Base-by-base conservation (phyloP, 1,284 basidiomycete species). In the Tetrapyrgos nigripes region DNA sequence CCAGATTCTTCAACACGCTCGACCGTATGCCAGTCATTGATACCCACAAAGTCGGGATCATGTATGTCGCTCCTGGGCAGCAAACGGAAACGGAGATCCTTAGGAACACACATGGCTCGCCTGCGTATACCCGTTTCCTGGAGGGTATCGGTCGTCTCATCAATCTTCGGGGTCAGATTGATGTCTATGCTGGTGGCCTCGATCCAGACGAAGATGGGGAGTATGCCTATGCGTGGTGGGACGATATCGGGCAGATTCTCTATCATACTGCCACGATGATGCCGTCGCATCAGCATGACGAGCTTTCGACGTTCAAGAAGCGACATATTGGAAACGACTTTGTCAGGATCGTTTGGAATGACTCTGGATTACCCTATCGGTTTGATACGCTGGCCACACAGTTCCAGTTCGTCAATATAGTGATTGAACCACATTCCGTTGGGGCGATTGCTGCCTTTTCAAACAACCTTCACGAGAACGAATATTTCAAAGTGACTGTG, bases 161-260 rank as follows among this genome's bases (percentile, higher is more conserved):
- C 72, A 87, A 93, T 61, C 81, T 98, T n/a, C 89, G 94, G 28
- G 94, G 92, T 4, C 94, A 96, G 74, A 83, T 89, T 11, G 96
- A 98, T 70, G 89, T 98, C n/a, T 98, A 97, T 73, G 92, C 91
- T 1, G 97, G 96, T 27, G 96, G 96, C 2, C 82, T 99, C 29
- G 92, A 97, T 72, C 87, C 92, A 4, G 88, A 92, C 63, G 88
- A 91, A 66, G 96, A 98, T 71, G 88, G 92, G 23, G 94, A 98
- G 73, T 97, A 95, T 69, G 93, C 95, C 0, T 99, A 99, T 69
- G 96, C 96, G 0, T 99, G 97, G 96, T 96, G 95, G 91, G 96
- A 99, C 74, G 96, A 98, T 69, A 96, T 98, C 46, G 90, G 92
- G 17, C 97, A 99, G 71, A 88, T 98, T 59, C 83, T 98, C 53